phyloP scores from a whole-genome alignment of 2,329 filamentous ascomycete genomes.

The Colletotrichum eleusines region DNA sequence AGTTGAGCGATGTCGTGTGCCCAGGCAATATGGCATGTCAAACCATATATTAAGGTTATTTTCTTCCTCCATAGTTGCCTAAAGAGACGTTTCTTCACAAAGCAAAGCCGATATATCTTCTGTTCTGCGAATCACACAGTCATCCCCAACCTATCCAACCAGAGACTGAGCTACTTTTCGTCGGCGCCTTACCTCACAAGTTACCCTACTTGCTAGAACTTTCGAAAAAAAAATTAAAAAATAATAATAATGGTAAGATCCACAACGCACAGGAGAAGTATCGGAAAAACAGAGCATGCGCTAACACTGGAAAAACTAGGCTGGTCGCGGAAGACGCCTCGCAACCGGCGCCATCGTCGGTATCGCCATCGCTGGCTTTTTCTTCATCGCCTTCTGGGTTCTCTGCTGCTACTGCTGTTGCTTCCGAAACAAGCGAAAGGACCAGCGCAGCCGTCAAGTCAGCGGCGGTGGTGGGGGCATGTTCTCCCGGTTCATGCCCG shows the following conservation, averaged over 20 bases:
- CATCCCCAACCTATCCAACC: not conserved
- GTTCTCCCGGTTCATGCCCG: conserved; percentile 26
- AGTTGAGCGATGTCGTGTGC: conserved; percentile 23
- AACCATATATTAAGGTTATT: conserved; percentile 17
- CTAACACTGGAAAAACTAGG: not conserved
- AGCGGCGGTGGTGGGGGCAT: conserved; percentile 19
- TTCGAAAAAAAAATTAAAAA: too few relatives aligned
- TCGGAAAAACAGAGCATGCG: not conserved
- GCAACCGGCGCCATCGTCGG: conserved; percentile 41
- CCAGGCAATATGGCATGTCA: not conserved
- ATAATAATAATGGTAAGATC: conserved; percentile 24
- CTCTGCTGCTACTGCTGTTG: conserved; percentile 41
- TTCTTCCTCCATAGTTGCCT: not conserved
- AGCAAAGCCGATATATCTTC: not conserved
- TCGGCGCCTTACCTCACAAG: accelerated
- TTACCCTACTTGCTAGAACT: too few relatives aligned
- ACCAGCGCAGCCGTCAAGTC: conserved; percentile 17
- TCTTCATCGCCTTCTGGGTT: conserved; percentile 30
- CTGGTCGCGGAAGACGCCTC: conserved; percentile 39
- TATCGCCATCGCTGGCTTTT: conserved; percentile 40
- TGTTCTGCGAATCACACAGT: not conserved
- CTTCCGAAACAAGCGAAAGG: conserved; percentile 39
- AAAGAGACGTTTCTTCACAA: not conserved
- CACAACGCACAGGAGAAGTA: too few relatives aligned
- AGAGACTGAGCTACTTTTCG: not conserved